Evolutionary conservation across 2,329 filamentous ascomycete species (phyloP), one percentile per base, ranked within the genome.

Genomic region (Thelonectria blattea): DNA sequence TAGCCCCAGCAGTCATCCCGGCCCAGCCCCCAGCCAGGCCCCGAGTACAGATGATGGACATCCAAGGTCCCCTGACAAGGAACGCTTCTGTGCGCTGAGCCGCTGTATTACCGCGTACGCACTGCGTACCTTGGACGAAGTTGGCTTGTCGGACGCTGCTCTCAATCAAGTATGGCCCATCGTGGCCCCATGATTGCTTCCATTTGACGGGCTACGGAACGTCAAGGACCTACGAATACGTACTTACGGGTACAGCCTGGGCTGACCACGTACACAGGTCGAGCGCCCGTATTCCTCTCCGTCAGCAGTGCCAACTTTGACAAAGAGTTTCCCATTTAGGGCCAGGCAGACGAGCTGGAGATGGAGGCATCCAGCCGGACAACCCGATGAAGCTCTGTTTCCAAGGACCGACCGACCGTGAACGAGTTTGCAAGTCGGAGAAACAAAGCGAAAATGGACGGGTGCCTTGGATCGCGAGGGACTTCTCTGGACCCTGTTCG

Each of bases 131-230:
- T 34, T 30, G 27, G 27, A 50, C 46, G 34, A 15, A 37, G 12
- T 24, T n/a, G n/a, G 22, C 12, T 45, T 54, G 41, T 32, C 41
- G 30, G 52, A 49, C 51, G 22, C 57, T 51, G 39, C 22, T 45
- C 52, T 55, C 51, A 46, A 47, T 60, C 57, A 45, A 60, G 42
- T 48, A 41, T 24, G 52, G 57, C 37, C 30, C 51, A 41, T 22
- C 37, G 52, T 60, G 57, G 57, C 22, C 52, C 57, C 57, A 60
- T 60, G 57, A 50, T 39, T 51, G 46, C 46, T 51, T 60, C 41
- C 43, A 47, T 24, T 27, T 24, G 41, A 34, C 24, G 32, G 20
- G 22, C 43, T 46, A 52, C 32, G 34, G 9, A 43, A 17, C 42
- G 10, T 12, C 17, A 24, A 24, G 20, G 18, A 22, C 42, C 42